Percentiles rank a stretch among this genome's conserved stretches.
Evolutionary conservation across 495 filamentous ascomycete genomes (phyloP).

Genomic region (Penicillium coprophilum): DNA sequence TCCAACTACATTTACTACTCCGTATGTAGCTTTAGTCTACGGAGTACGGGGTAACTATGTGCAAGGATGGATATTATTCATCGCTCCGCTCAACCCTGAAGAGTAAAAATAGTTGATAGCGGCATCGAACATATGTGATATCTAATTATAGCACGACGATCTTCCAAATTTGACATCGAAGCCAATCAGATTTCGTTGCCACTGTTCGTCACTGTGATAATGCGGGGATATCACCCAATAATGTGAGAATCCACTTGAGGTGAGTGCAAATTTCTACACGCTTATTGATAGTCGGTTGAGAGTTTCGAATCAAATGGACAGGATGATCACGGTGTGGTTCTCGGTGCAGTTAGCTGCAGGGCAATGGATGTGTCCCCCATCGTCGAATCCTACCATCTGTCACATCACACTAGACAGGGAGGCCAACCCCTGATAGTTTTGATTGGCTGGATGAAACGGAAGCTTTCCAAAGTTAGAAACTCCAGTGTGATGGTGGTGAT

Average conservation of each 20-base stretch:
- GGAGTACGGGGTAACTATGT: too few species aligned
- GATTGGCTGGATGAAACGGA: slow-evolving; percentile 12
- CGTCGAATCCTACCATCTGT: not conserved
- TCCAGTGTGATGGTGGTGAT: slow-evolving; percentile 32
- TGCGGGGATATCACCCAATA: slow-evolving; percentile 3
- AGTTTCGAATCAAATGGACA: not conserved
- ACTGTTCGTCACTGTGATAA: slow-evolving; percentile 7
- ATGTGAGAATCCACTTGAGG: not conserved
- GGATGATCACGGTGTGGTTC: not conserved
- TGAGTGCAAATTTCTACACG: not conserved
- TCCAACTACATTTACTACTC: not conserved
- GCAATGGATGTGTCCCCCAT: not conserved
- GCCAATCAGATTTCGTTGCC: slow-evolving; percentile 1
- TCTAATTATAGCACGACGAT: slow-evolving; percentile 1
- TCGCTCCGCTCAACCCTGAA: not conserved
- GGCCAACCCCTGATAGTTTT: not conserved
- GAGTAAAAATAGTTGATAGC: not conserved
- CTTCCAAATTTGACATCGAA: not conserved
- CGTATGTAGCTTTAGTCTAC: too few species aligned
- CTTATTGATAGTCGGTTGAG: not conserved
- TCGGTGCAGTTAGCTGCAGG: slow-evolving; percentile 7
- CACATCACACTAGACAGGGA: slow-evolving; percentile 4
- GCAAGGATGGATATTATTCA: not conserved
- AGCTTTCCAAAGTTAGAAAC: slow-evolving; percentile 27
- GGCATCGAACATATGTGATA: not conserved